Evolutionary conservation across 768 basidiomycete genomes (phyloP).

Genomic region (Hygrophoropsis aurantiaca): DNA sequence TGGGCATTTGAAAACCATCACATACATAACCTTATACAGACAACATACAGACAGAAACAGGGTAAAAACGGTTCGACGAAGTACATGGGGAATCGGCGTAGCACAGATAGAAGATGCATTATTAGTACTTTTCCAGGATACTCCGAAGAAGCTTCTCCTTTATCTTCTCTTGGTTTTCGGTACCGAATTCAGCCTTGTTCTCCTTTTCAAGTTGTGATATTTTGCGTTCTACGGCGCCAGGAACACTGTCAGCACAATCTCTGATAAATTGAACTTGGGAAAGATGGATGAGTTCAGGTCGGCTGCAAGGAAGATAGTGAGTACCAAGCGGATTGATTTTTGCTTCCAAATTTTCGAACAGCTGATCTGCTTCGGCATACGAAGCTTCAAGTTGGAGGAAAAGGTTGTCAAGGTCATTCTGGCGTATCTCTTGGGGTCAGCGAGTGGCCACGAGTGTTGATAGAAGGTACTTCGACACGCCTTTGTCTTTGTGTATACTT

Average conservation of each 20-base stretch:
- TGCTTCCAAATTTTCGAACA: conserved; percentile 51
- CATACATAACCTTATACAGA: too few species aligned
- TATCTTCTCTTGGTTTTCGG: conserved; percentile 31
- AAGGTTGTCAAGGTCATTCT: conserved; percentile 45
- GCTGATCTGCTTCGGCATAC: conserved; percentile 44
- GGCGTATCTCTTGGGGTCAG: conserved; percentile 13
- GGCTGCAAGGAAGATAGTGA: conserved; percentile 5
- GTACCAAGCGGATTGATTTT: conserved; percentile 50
- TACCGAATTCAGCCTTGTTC: conserved; percentile 36
- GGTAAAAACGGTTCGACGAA: too few species aligned
- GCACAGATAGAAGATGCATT: too few species aligned
- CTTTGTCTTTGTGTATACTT: conserved; percentile 41
- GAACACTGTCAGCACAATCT: conserved; percentile 42
- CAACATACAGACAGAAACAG: too few species aligned
- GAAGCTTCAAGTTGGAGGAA: conserved; percentile 48
- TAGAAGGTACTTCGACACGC: conserved; percentile 31
- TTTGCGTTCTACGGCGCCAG: conserved; percentile 50
- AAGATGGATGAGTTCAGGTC: conserved; percentile 9
- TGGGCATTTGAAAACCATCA: too few species aligned
- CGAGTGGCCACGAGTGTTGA: not conserved
- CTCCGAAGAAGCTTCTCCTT: conserved; percentile 34
- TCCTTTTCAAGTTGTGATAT: conserved; percentile 56
- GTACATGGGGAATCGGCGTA: too few species aligned
- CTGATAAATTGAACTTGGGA: conserved; percentile 44
- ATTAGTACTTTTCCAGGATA: conserved; percentile 32